A percentile compares a stretch with the other conserved stretches of the same genome.
phyloP scores from a whole-genome alignment of 768 basidiomycete species.

The Sporobolomyces roseus region DNA sequence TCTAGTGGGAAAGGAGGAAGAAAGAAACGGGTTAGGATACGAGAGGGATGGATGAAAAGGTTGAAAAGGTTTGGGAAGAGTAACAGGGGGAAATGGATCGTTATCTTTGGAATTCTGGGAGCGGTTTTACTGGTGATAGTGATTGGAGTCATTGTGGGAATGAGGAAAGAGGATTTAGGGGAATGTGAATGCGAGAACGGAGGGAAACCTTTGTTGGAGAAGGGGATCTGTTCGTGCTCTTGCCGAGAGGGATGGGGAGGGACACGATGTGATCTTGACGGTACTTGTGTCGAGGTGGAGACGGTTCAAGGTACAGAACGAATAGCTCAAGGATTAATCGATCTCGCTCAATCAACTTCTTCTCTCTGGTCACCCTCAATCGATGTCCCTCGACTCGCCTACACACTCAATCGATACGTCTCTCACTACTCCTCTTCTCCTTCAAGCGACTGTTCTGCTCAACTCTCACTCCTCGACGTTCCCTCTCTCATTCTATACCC shows the following conservation, averaged over 20 bases:
- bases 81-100: conserved; percentile 1
- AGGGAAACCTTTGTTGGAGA: too few relatives aligned
- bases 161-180: conserved; percentile 24
- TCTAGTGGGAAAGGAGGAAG: not conserved
- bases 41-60: not conserved
- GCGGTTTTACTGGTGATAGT: not conserved
- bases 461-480: conserved; percentile 21
- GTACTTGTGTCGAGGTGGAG: conserved; percentile 24
- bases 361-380: conserved; percentile 1
- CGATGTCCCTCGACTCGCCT: not conserved
- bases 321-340: conserved; percentile 23
- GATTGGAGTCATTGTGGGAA: conserved; percentile 5
- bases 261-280: conserved; percentile 11
- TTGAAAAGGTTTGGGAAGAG: not conserved
- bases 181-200: too few relatives aligned
- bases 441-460: conserved; percentile 1
- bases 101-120: not conserved
- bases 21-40: too few relatives aligned
- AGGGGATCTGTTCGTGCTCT: too few relatives aligned
- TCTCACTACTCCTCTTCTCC: not conserved
- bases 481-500: conserved; percentile 6
- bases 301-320: not conserved
- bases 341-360: not conserved
- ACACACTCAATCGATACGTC: conserved; percentile 9
- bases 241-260: too few relatives aligned